Percentiles rank a stretch among this genome's conserved stretches.
These are phyloP conservation scores for Metschnikowia kunwiensis DNA, from an alignment of 805 yeast species.

Conservation along the genomic window DNA sequence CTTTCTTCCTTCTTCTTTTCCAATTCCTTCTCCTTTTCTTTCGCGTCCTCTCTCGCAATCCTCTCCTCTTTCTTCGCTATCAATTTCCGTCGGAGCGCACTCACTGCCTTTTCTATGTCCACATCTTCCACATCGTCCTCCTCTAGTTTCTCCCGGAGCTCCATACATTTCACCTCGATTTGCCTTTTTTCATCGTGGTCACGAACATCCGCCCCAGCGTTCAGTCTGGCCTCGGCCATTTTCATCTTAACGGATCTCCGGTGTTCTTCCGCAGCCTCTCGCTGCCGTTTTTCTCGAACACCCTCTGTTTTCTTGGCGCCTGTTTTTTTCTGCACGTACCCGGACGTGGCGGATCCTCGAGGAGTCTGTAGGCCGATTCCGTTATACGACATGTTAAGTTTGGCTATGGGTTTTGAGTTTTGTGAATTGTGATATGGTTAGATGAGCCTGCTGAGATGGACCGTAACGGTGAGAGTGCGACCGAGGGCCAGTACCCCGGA, in stretches of 20 bases:
- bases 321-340: slow-evolving; percentile 50
- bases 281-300: slow-evolving; percentile 29
- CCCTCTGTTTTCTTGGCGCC: slow-evolving; percentile 24
- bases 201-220: slow-evolving; percentile 23
- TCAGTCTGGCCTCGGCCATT: slow-evolving; percentile 10
- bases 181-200: slow-evolving; percentile 36
- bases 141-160: slow-evolving; percentile 50
- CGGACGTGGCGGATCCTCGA: slow-evolving; percentile 63
- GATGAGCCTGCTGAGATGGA: too few relatives aligned
- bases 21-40: not conserved
- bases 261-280: slow-evolving; percentile 16
- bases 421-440: not conserved
- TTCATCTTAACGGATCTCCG: slow-evolving; percentile 15
- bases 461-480: not conserved
- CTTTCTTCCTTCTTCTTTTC: not conserved
- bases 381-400: slow-evolving; percentile 52
- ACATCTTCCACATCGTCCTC: slow-evolving; percentile 42
- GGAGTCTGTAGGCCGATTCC: slow-evolving; percentile 57
- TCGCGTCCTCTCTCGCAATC: not conserved
- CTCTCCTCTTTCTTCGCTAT: slow-evolving; percentile 1
- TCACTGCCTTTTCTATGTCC: slow-evolving; percentile 23
- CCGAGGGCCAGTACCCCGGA: slow-evolving; percentile 2
- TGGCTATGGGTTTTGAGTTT: not conserved
- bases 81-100: slow-evolving; percentile 21
- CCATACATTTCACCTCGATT: slow-evolving; percentile 48